Conservation (phyloP, 169 alveolate species). For the Cryptosporidium viatorum region DNA sequence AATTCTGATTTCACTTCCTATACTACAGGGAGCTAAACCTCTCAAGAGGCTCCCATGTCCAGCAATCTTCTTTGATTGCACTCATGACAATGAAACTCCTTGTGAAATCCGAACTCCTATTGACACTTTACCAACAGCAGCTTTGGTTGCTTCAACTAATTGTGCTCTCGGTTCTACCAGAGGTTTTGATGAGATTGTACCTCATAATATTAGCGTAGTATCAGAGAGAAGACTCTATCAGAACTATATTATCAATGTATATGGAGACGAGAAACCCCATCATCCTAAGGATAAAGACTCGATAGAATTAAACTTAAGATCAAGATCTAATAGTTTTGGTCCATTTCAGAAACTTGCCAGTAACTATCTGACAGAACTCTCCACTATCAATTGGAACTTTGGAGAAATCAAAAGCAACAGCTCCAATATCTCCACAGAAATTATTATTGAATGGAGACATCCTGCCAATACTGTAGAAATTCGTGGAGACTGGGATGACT, state of each 20-base stretch:
- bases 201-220: slow-evolving; percentile 88
- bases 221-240: slow-evolving; percentile 87
- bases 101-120: slow-evolving; percentile 80
- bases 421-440: slow-evolving; percentile 46
- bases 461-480: slow-evolving; percentile 81
- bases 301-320: slow-evolving; percentile 47
- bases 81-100: slow-evolving; percentile 93
- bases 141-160: slow-evolving; percentile 84
- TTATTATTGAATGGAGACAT: slow-evolving; percentile 65
- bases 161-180: slow-evolving; percentile 91
- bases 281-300: background rate
- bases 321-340: slow-evolving; percentile 65
- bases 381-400: slow-evolving; percentile 32
- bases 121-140: slow-evolving; percentile 87
- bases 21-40: slow-evolving; percentile 68
- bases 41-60: slow-evolving; percentile 80
- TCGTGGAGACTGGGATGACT: slow-evolving; percentile 87
- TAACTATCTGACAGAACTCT: slow-evolving; percentile 20
- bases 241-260: slow-evolving; percentile 74
- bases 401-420: slow-evolving; percentile 9
- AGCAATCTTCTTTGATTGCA: slow-evolving; percentile 90
- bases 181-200: slow-evolving; percentile 91
- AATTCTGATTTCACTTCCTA: slow-evolving; percentile 2
- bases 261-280: background rate
- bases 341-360: slow-evolving; percentile 65